Percentiles rank a stretch among this genome's conserved stretches.
These are phyloP conservation scores for Cadophora malorum DNA, from an alignment of 2,329 filamentous ascomycete genomes.

Conservation along the genomic window DNA sequence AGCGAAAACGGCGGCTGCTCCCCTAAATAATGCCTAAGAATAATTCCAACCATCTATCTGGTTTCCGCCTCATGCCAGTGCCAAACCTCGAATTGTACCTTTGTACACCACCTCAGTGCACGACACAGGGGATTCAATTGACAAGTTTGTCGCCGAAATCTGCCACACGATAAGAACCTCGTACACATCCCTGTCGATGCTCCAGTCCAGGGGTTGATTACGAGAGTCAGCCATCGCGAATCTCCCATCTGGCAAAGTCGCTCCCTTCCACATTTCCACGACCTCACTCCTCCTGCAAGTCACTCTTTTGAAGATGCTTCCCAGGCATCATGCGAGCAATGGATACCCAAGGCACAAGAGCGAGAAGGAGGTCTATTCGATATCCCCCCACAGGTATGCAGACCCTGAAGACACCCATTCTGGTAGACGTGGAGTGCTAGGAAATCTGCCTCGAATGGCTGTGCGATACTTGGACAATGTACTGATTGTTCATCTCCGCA, in stretches of 20 bases:
- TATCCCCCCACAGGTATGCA: slow-evolving; percentile 84
- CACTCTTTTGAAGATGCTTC: slow-evolving; percentile 71
- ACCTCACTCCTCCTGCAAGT: slow-evolving; percentile 11
- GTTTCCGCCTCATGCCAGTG: slow-evolving; percentile 17
- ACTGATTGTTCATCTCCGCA: slow-evolving; percentile 47
- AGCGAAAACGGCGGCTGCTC: slow-evolving; percentile 13
- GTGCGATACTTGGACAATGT: slow-evolving; percentile 21
- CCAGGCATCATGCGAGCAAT: slow-evolving; percentile 79
- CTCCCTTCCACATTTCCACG: slow-evolving; percentile 20
- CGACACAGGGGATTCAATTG: slow-evolving; percentile 20
- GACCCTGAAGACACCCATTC: neutral
- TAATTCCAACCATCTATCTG: slow-evolving; percentile 19
- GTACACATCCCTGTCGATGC: slow-evolving; percentile 33
- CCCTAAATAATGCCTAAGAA: slow-evolving; percentile 21
- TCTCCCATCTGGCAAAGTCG: slow-evolving; percentile 36
- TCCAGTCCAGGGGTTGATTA: slow-evolving; percentile 36
- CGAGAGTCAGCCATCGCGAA: slow-evolving; percentile 36
- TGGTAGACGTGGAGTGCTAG: neutral
- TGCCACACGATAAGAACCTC: slow-evolving; percentile 23
- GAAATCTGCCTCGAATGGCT: slow-evolving; percentile 28
- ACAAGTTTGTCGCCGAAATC: slow-evolving; percentile 19
- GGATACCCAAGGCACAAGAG: slow-evolving; percentile 72
- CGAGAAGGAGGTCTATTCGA: slow-evolving; percentile 72
- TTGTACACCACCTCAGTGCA: neutral
- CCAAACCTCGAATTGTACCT: slow-evolving; percentile 6